Conservation (phyloP, 2,329 filamentous ascomycete species). For the Ophiostoma sp. region DNA sequence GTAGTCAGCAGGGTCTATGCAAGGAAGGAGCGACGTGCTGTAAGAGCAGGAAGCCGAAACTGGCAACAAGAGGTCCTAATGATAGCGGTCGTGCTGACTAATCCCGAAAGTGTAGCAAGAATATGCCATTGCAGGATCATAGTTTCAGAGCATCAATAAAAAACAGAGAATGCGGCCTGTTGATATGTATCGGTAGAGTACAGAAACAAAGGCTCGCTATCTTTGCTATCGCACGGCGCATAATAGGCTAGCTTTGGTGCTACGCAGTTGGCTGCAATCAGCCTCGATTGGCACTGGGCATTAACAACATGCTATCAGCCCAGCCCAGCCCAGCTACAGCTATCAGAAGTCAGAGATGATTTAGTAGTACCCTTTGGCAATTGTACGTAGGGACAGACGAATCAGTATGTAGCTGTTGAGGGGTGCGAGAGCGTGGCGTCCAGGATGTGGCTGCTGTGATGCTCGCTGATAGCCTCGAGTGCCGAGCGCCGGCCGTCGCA, state of each 20-base stretch:
- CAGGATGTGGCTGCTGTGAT: background rate
- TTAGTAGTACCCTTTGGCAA: too few species aligned
- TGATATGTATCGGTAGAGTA: too few species aligned
- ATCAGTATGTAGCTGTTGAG: too few species aligned
- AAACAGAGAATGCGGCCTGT: too few species aligned
- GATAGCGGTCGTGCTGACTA: too few species aligned
- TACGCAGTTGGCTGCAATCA: background rate
- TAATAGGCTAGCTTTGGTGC: background rate
- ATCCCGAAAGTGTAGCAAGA: too few species aligned
- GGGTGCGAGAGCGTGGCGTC: too few species aligned
- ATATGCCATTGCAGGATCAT: too few species aligned
- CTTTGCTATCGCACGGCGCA: background rate
- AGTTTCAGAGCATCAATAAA: too few species aligned
- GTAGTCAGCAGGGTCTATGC: background rate
- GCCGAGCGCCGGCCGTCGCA: background rate
- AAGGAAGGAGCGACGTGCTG: background rate
- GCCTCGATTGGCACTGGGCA: background rate
- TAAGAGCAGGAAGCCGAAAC: background rate
- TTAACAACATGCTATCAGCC: background rate
- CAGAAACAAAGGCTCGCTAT: background rate
- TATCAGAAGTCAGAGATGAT: too few species aligned
- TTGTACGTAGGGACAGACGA: too few species aligned
- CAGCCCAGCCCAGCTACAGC: too few species aligned
- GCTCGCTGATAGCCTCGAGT: background rate
- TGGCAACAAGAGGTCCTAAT: background rate